Evolutionary conservation across 2,329 filamentous ascomycete species (phyloP), one percentile per base, ranked within the genome.

Genomic region (Aspergillus flavus): DNA sequence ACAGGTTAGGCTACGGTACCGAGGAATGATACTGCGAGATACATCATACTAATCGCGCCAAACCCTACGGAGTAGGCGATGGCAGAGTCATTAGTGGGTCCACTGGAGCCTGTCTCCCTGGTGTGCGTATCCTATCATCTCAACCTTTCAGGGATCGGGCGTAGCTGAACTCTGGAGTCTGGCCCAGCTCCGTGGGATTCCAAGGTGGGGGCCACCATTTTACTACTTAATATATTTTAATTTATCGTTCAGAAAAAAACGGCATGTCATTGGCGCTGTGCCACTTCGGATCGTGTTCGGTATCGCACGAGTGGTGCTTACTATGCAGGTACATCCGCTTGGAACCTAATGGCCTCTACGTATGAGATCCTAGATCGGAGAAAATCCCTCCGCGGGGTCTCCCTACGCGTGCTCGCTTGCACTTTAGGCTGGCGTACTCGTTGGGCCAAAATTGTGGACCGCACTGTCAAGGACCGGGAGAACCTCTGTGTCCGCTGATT

Each of bases 81-180:
- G 32, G 28, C 3, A 26, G 45, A 53, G 50, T n/a, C 50, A 14
- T 55, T 26, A 55, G 52, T 39, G 30, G 32, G 32, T 32, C 52
- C 32, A 36, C n/a, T 26, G 52, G 52, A 53, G 52, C 26, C 52
- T 39, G 30, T 11, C n/a, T 36, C n/a, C 32, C 41, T 32, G 52
- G 52, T 39, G 32, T 39, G 32, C 32, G 32, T 26, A 55, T 36
- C 52, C 52, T 55, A 55, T 55, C 52, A 36, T 55, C 23, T 39
- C 34, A 39, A 28, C 19, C 6, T 21, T 55, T 11, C 52, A 55
- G 32, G 32, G 52, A 55, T 55, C 52, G 52, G 52, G 52, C 52
- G 30, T 55, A 55, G 52, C 52, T 55, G 52, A 55, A 55, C 23
- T 39, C 32, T 55, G 52, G 32, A 55, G 52, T 26, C 52, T 55